Conservation (phyloP, 306 rosid species). For the Rosa rugosa region DNA sequence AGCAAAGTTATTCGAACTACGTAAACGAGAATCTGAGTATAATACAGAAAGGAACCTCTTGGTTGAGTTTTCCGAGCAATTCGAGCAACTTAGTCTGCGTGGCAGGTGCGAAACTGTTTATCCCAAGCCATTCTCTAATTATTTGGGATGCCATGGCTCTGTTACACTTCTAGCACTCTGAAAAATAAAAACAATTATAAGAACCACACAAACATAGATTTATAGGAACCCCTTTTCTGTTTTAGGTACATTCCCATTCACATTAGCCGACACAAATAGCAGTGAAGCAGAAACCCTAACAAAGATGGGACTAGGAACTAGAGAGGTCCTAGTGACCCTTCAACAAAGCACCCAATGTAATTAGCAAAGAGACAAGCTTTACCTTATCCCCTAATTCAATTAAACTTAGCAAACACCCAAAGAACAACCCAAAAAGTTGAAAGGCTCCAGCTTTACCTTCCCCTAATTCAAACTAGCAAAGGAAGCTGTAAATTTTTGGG, state of each 20-base stretch:
- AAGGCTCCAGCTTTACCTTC: not conserved
- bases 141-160: constrained; percentile 62
- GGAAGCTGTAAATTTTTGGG: not conserved
- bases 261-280: not conserved
- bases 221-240: not conserved
- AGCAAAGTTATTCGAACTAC: constrained; percentile 10
- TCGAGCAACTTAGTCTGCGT: constrained; percentile 86
- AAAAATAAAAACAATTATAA: not conserved
- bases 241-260: not conserved
- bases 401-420: not conserved
- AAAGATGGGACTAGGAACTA: not conserved
- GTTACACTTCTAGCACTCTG: constrained; percentile 15
- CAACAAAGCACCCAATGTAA: not conserved
- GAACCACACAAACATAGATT: not conserved
- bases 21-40: not conserved
- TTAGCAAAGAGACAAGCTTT: not conserved
- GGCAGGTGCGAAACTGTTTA: constrained; percentile 76
- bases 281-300: not conserved
- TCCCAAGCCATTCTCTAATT: constrained; percentile 88
- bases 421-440: not conserved
- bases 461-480: constrained; percentile 5
- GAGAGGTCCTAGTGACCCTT: not conserved
- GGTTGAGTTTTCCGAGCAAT: constrained; percentile 75
- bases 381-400: not conserved
- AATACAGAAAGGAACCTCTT: constrained; percentile 49